Evolutionary conservation across 345 rosid genomes (phyloP), one percentile per base, ranked within the genome.

Genomic region (Aquilaria malaccensis): DNA sequence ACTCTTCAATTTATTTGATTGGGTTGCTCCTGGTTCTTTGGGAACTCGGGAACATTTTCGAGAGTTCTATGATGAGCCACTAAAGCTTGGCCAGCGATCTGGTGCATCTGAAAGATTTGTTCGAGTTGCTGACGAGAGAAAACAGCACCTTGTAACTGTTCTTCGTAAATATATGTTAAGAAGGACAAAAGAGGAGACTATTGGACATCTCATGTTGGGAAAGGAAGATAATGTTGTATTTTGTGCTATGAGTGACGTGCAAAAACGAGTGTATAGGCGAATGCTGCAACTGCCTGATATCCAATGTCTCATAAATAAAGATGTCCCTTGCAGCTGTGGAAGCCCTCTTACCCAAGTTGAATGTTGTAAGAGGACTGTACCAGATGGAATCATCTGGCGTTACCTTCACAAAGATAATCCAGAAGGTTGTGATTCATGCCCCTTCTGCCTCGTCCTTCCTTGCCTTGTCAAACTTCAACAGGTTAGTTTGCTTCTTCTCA

Each of bases 361-460:
- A 75, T 94, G 99, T 74, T 94, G 99, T 80, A 80, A 81, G 74
- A 87, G 95, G 72, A 87, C 76, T 61, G 81, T 87, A 51, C 95
- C 92, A 30, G 85, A 90, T 67, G 99, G 99, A 70, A 70, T 79
- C 59, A 78, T 94, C 55, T 94, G 99, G 99, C 84, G 84, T 58
- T 83, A 81, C 64, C 87, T 94, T 73, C 99, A 94, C 73, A 77
- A 79, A 75, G 89, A 87, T 59, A 81, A 64, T 62, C 96, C 83
- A 2, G 87, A 90, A 30, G 99, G 97, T 33, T 94, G 97, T 78
- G 97, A 90, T 62, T 87, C 95, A n/a, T 86, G 99, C 79, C 99
- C 99, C 41, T 87, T 84, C 68, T 94, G 97, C 70, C 72, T 94
- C 52, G 97, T 94, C 53, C 99, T 94, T 73, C 96, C 99, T 50